Evolutionary conservation across 78 protist species (phyloP).

Genomic region (Cavenderia fasciculata): DNA sequence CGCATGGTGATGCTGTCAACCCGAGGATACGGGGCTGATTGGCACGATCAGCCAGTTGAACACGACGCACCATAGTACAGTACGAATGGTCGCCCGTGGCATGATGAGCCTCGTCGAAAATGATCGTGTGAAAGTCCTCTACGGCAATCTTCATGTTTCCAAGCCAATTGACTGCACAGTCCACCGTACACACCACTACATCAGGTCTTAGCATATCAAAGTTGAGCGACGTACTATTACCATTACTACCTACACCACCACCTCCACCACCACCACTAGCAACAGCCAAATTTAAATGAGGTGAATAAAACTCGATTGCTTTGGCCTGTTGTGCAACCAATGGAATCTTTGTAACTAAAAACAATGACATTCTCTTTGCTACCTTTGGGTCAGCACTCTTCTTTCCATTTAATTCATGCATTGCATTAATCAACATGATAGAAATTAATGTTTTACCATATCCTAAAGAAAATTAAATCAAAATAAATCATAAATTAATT

Average conservation of each 20-base stretch:
- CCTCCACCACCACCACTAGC: too few relatives aligned
- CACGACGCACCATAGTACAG: neutral
- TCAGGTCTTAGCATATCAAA: too few relatives aligned
- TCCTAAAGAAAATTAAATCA: neutral
- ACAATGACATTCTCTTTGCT: conserved; percentile 20
- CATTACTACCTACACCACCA: too few relatives aligned
- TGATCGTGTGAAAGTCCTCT: conserved; percentile 21
- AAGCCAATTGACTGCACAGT: neutral
- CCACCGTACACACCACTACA: neutral
- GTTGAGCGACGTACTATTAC: too few relatives aligned
- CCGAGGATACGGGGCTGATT: conserved; percentile 2
- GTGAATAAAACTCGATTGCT: neutral
- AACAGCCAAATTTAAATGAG: too few relatives aligned
- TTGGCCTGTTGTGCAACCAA: neutral
- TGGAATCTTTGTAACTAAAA: neutral
- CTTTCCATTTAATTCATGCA: neutral
- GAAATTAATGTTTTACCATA: conserved; percentile 8
- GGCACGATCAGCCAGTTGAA: too few relatives aligned
- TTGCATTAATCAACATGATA: neutral
- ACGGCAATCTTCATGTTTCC: neutral
- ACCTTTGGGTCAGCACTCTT: neutral
- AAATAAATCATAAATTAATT: neutral
- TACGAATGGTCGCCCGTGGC: conserved; percentile 46
- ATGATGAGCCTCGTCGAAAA: conserved; percentile 80
- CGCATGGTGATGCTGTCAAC: neutral